phyloP scores from a whole-genome alignment of 1,284 basidiomycete genomes.

The Singerocomus rubriflavus region DNA sequence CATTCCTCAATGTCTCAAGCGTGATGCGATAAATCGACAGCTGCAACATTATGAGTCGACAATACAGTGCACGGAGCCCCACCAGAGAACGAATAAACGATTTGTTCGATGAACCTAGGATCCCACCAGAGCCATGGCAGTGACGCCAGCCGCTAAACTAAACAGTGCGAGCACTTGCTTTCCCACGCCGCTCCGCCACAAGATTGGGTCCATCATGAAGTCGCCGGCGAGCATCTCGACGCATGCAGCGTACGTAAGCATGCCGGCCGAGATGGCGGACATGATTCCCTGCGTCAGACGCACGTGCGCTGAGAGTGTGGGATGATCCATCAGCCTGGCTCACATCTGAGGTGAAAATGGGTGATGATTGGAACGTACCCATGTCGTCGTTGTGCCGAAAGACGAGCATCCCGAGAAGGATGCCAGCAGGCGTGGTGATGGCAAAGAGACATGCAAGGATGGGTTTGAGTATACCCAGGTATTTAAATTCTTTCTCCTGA shows the following conservation, averaged over 20 bases:
- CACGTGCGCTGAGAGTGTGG: slow-evolving; percentile 39
- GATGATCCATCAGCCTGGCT: neutral
- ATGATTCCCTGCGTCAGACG: slow-evolving; percentile 62
- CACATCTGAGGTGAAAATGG: neutral
- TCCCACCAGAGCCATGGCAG: slow-evolving; percentile 46
- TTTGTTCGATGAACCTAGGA: slow-evolving; percentile 7
- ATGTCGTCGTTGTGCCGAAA: slow-evolving; percentile 39
- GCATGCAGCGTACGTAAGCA: slow-evolving; percentile 74
- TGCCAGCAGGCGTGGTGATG: slow-evolving; percentile 66
- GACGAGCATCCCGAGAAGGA: slow-evolving; percentile 51
- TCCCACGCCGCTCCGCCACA: slow-evolving; percentile 39
- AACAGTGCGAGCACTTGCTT: slow-evolving; percentile 52
- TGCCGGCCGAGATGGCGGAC: slow-evolving; percentile 73
- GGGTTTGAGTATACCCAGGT: slow-evolving; percentile 41
- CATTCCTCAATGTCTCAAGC: neutral
- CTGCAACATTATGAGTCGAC: neutral
- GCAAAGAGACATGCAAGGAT: slow-evolving; percentile 63
- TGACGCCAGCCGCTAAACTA: slow-evolving; percentile 54
- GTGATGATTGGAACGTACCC: slow-evolving; percentile 22
- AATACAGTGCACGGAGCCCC: neutral
- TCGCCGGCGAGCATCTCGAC: slow-evolving; percentile 81
- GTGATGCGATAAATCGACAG: neutral
- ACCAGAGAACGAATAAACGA: neutral
- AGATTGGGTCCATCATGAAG: slow-evolving; percentile 62
- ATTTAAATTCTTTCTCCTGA: slow-evolving; percentile 20